Evolutionary conservation across 2,329 filamentous ascomycete species (phyloP).

Genomic region (Herpotrichia juniperi): DNA sequence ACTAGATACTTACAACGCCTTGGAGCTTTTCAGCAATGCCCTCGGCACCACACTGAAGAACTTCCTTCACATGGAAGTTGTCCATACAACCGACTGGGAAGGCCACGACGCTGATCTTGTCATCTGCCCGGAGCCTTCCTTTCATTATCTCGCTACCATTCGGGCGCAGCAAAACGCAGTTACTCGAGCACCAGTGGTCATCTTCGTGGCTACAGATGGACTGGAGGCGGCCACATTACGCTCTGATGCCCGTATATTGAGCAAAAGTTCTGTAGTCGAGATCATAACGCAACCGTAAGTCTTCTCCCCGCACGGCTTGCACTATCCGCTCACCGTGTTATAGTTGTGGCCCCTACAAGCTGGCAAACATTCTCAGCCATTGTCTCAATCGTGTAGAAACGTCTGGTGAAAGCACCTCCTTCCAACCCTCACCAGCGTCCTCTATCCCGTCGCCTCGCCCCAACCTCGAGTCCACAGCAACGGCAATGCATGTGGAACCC

Average conservation of each 20-base stretch:
- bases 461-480: not conserved
- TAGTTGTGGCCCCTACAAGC: conserved; percentile 41
- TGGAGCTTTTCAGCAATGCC: conserved; percentile 24
- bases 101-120: conserved; percentile 33
- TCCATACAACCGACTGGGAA: conserved; percentile 30
- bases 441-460: not conserved
- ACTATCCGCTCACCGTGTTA: not conserved
- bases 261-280: conserved; percentile 38
- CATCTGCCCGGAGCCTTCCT: conserved; percentile 39
- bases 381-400: conserved; percentile 36
- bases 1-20: not conserved
- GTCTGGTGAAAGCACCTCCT: conserved; percentile 24
- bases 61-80: conserved; percentile 33
- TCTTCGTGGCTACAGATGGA: conserved; percentile 41
- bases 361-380: conserved; percentile 34
- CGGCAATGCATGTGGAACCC: too few species aligned
- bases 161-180: conserved; percentile 13
- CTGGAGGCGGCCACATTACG: conserved; percentile 41
- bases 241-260: conserved; percentile 34
- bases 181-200: conserved; percentile 25
- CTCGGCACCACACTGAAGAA: conserved; percentile 26
- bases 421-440: not conserved
- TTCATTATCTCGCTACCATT: conserved; percentile 37
- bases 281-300: conserved; percentile 43
- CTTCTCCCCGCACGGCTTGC: not conserved